Conservation (phyloP, 352 stramenopile genomes). For the Pythium chondricola region DNA sequence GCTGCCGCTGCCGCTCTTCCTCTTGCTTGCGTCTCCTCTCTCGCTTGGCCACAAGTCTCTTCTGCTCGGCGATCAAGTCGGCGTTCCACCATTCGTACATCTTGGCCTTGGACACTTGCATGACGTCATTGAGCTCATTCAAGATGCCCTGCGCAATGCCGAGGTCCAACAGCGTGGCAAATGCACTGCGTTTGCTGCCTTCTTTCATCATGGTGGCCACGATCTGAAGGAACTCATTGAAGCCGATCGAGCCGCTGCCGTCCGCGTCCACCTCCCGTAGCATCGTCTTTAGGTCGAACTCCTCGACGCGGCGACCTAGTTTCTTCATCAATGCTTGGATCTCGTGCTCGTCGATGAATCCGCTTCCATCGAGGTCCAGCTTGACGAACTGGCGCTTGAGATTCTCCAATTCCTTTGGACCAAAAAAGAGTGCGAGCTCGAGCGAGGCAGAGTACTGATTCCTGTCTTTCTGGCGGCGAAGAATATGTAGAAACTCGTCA, state of each 20-base stretch:
- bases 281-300: constrained; percentile 52
- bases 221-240: constrained; percentile 70
- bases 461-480: constrained; percentile 48
- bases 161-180: constrained; percentile 43
- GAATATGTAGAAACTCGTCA: constrained; percentile 55
- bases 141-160: constrained; percentile 60
- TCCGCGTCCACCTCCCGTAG: constrained; percentile 61
- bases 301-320: constrained; percentile 32
- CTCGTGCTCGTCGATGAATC: constrained; percentile 62
- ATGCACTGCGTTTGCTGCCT: constrained; percentile 19
- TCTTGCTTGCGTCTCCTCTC: constrained; percentile 40
- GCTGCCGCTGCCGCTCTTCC: constrained; percentile 36
- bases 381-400: constrained; percentile 64
- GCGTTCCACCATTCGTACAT: constrained; percentile 66
- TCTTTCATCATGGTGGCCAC: constrained; percentile 49
- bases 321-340: constrained; percentile 55
- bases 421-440: constrained; percentile 57
- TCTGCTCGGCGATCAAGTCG: constrained; percentile 59
- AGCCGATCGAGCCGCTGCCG: constrained; percentile 58
- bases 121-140: constrained; percentile 56
- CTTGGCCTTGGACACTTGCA: constrained; percentile 37
- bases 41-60: constrained; percentile 47
- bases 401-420: constrained; percentile 55
- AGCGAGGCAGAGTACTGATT: constrained; percentile 64
- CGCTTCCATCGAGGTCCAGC: constrained; percentile 59